Evolutionary conservation across 805 yeast species (phyloP), one percentile per base, ranked within the genome.

Genomic region (Metschnikowia lochheadii): DNA sequence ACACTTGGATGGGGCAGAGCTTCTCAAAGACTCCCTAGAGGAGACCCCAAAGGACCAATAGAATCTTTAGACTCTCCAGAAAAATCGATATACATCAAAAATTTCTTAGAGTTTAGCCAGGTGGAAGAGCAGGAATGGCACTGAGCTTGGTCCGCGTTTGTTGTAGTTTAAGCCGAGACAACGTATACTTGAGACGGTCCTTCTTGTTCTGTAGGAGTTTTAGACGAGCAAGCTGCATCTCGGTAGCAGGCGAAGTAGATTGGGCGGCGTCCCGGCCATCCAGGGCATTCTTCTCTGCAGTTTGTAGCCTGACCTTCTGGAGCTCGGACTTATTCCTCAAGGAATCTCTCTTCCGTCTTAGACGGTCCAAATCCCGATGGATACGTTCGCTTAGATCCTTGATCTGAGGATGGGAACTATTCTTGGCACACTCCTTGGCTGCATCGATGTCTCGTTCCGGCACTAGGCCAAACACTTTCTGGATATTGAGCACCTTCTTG

Each of bases 401-500:
- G 13, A 79, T 62, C 49, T 77, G 73, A 1, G 83, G 83, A 35
- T 69, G 70, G 3, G 76, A 62, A 31, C 72, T 73, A 11, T 58
- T 55, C 41, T 65, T 64, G 41, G 78, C 61, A 11, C 65, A 59
- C 36, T 62, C 63, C 44, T 72, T 72, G 17, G 79, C 79, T 40
- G 63, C 68, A 7, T 60, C 64, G 23, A 79, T 59, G 48, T 79
- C 81, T 49, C 65, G 62, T 53, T 78, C 81, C 0, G 83, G 81
- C 0, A 79, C 73, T 11, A 79, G 61, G 5, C 80, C 80, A 63
- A 78, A 80, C 20, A 79, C 78, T 34, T 75, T 68, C 39, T 67
- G 65, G 6, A 80, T 77, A 17, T 65, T 57, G n/a, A 80, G 64
- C 6, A 79, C 72, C 20, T 60, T 62, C 36, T 64, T 66, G 35